Base-by-base conservation (phyloP, 257 asterid species). In the Cynanchum wilfordii region DNA sequence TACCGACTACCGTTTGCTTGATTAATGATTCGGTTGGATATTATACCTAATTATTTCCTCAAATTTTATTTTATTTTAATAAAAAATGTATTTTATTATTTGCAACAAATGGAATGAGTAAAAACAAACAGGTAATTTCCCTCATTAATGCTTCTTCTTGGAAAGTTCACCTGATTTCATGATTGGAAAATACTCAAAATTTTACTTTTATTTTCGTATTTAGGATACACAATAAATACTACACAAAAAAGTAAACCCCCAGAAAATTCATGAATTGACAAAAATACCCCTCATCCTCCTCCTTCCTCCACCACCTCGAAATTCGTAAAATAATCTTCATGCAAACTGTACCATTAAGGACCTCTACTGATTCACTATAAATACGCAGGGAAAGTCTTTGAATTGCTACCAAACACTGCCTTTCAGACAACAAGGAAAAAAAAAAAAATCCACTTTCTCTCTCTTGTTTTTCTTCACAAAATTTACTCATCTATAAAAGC, bases 291-390 rank as follows among this genome's bases (percentile, higher is more conserved):
- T 17, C 38, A 33, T 33, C 38, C 38, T 33, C 38, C 38, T 33
- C 38, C 38, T 3, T 33, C 38, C 38, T 3, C 38, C 38, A 3
- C 16, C 17, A 3, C 24, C 30, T 38, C 3, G 24, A 54, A 29
- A 17, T 50, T 13, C 19, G 55, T 13, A 60, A 71, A 42, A 45
- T 0, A 24, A 71, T 17, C 27, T 44, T 44, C 68, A 24, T 71
- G 67, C 40, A 57, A 42, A 56, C 19, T 58, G n/a, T 59, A 13
- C 40, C 54, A 40, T 44, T 63, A 15, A 19, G 57, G 12, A 22
- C 40, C 40, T 49, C 38, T 67, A 5, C 24, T 40, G 47, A 42
- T 42, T 10, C 27, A 4, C 68, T 71, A 71, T 71, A 71, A 71
- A 71, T 42, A 58, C 11, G 42, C 17, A 36, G 8, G 8, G 27